Evolutionary conservation across 768 basidiomycete genomes (phyloP).

Genomic region (Xerocomellus chrysenteron): DNA sequence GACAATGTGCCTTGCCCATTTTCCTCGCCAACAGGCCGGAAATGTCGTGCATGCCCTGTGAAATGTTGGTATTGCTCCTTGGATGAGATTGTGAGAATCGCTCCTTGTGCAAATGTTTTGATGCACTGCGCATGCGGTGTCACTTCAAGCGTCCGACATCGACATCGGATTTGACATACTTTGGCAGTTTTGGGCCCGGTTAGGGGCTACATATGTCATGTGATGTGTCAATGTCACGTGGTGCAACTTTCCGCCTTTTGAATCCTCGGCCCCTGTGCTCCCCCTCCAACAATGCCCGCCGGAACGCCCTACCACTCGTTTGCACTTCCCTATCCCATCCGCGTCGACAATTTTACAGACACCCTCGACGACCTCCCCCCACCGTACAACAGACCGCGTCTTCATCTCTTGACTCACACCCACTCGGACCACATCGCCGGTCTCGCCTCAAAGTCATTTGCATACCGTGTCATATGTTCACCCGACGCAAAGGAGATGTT

Average conservation of each 20-base stretch:
- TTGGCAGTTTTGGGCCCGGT: no score
- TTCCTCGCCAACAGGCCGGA: no score
- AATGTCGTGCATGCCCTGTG: no score
- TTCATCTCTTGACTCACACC: constrained; percentile 86
- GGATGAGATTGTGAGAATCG: no score
- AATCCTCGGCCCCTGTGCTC: constrained; percentile 17
- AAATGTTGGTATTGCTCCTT: no score
- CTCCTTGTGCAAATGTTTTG: no score
- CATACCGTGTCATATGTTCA: constrained; percentile 72
- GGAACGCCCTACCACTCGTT: constrained; percentile 79
- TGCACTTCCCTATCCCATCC: constrained; percentile 75
- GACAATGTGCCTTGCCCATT: no score
- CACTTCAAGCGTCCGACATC: no score
- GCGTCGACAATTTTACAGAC: constrained; percentile 79
- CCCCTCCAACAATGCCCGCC: constrained; percentile 53
- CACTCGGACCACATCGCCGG: constrained; percentile 88
- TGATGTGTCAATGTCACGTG: neutral
- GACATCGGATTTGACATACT: no score
- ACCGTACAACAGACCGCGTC: constrained; percentile 36
- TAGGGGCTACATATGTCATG: neutral
- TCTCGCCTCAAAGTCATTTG: constrained; percentile 72
- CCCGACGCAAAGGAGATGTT: constrained; percentile 85
- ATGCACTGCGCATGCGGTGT: no score
- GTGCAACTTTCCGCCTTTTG: neutral
- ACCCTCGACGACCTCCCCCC: constrained; percentile 35